Evolutionary conservation across 2,329 filamentous ascomycete genomes (phyloP).

Genomic region (Polytolypa hystricis): DNA sequence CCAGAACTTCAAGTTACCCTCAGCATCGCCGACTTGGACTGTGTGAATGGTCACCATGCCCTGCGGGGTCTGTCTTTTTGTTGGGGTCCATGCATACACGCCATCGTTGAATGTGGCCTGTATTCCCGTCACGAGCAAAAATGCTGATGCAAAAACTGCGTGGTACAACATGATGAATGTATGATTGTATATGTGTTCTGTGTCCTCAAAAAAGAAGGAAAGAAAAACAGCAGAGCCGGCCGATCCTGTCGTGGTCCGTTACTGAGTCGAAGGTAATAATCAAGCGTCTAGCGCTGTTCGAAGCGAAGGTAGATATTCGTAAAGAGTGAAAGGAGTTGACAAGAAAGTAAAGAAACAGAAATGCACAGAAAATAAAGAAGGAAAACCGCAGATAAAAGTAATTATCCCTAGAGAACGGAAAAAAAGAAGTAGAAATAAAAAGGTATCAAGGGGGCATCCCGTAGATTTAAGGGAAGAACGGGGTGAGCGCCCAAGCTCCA

Average conservation of each 20-base stretch:
- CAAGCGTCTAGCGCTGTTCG: slow-evolving; percentile 4
- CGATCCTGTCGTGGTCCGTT: neutral
- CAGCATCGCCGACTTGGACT: slow-evolving; percentile 51
- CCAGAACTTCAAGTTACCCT: slow-evolving; percentile 47
- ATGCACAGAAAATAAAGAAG: neutral
- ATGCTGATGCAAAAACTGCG: slow-evolving; percentile 1
- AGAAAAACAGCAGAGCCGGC: neutral
- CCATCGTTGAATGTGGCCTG: neutral
- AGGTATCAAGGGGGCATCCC: neutral
- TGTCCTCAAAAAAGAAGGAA: neutral
- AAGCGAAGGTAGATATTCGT: slow-evolving; percentile 1
- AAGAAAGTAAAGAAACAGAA: neutral
- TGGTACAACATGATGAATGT: slow-evolving; percentile 1
- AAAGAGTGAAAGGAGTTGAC: neutral
- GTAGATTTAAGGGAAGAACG: slow-evolving; percentile 1
- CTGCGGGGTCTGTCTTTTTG: slow-evolving; percentile 1
- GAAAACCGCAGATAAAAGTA: neutral
- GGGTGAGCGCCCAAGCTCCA: neutral
- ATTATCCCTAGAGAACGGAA: neutral
- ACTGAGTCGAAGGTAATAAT: neutral
- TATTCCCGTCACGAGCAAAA: slow-evolving; percentile 1
- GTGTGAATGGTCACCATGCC: slow-evolving; percentile 42
- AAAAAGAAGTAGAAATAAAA: neutral
- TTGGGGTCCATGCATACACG: neutral
- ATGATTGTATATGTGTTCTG: too few relatives aligned